Percentiles rank a stretch among this genome's conserved stretches.
Evolutionary conservation across 768 basidiomycete genomes (phyloP).

Genomic region (Panaeolus papilionaceus): DNA sequence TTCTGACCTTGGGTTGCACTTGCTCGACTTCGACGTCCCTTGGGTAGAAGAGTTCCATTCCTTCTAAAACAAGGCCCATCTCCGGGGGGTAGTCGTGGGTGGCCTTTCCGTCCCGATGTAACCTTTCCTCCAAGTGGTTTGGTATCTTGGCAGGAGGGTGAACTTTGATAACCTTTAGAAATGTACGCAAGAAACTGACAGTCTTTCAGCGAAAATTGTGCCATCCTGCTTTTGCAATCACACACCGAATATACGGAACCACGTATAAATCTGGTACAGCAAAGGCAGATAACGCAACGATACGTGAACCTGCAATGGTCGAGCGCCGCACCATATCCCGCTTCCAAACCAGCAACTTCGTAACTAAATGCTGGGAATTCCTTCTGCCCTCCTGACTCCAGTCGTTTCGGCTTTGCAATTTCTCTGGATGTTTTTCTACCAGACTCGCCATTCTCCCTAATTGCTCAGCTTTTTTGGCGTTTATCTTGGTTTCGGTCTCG

Average conservation of each 20-base stretch:
- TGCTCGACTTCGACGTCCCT: not conserved
- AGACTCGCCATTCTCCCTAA: slow-evolving; percentile 29
- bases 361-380: slow-evolving; percentile 26
- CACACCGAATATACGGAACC: slow-evolving; percentile 34
- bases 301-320: slow-evolving; percentile 22
- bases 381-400: slow-evolving; percentile 25
- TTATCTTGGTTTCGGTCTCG: slow-evolving; percentile 28
- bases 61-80: slow-evolving; percentile 25
- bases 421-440: slow-evolving; percentile 25
- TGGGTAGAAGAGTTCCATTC: slow-evolving; percentile 20
- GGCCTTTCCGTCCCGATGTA: not conserved
- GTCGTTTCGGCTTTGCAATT: slow-evolving; percentile 23
- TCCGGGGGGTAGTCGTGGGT: slow-evolving; percentile 21
- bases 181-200: slow-evolving; percentile 27
- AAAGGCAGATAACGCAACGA: slow-evolving; percentile 28
- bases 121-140: not conserved
- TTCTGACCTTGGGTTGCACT: not conserved
- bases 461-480: slow-evolving; percentile 27
- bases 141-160: not conserved
- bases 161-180: slow-evolving; percentile 28
- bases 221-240: not conserved
- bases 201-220: not conserved
- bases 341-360: slow-evolving; percentile 20
- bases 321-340: slow-evolving; percentile 24
- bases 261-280: slow-evolving; percentile 26